A percentile compares a stretch with the other conserved stretches of the same genome.
Evolutionary conservation across 495 filamentous ascomycete species (phyloP).

Genomic region (Elaphomyces granulatus): DNA sequence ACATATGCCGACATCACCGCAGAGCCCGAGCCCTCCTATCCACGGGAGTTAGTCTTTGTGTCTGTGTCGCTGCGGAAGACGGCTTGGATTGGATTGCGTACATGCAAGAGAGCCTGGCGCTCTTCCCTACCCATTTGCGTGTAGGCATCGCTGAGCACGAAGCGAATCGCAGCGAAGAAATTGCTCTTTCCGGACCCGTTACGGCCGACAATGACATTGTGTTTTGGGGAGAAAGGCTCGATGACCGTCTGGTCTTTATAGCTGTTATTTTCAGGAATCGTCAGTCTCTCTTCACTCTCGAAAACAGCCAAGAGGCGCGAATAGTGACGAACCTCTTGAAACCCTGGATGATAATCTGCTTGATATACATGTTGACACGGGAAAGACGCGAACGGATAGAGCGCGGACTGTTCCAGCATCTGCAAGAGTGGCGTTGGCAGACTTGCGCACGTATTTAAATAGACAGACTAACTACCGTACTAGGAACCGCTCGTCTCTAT

Average conservation of each 20-base stretch:
- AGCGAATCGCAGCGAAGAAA: constrained; percentile 98
- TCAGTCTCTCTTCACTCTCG: background rate
- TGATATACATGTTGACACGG: constrained; percentile 74
- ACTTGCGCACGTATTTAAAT: too few species aligned
- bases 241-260: constrained; percentile 99
- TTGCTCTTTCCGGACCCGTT: constrained; percentile 99
- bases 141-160: constrained; percentile 96
- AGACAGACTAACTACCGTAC: too few species aligned
- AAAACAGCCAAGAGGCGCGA: background rate
- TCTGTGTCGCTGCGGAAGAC: too few species aligned
- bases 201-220: constrained; percentile 97
- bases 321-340: constrained; percentile 72
- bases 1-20: constrained; percentile 99
- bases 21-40: constrained; percentile 80
- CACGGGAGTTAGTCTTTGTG: constrained; percentile 17
- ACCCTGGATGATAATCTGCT: constrained; percentile 99
- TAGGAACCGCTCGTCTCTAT: too few species aligned
- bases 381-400: constrained; percentile 18
- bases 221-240: constrained; percentile 93
- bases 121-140: constrained; percentile 92
- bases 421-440: too few species aligned
- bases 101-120: constrained; percentile 83
- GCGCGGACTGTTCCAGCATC: background rate
- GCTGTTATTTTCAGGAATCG: constrained; percentile 31
- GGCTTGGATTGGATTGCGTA: too few species aligned